Base-by-base conservation (phyloP, 139 green algal genomes). In the Asterochloris sp. region DNA sequence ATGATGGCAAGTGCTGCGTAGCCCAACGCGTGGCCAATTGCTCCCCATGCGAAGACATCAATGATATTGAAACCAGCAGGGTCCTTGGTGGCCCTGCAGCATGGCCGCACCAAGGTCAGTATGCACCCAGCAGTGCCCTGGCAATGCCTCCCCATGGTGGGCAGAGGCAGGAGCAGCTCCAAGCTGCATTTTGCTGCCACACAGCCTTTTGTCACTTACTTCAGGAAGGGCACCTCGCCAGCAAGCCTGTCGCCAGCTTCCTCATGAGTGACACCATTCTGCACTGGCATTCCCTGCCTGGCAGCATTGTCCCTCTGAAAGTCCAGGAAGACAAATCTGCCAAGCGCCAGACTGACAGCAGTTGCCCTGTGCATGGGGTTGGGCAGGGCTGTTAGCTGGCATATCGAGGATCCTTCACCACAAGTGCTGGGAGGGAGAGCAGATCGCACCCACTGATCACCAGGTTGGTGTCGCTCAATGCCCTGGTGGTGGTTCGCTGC, bases 61-160 rank as follows among this genome's bases (percentile, higher is more conserved):
- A 98, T 90, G 54, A 98, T 85, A 77, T 88, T 96, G 91, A 98
- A 98, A 69, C 92, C 94, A 66, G 88, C 91, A 28, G 94, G 94
- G 85, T 98, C 94, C 81, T 91, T 91, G 67, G 89, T 90, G 23
- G 62, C 82, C 60, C 78, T 47, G 81, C 86, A 91, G 89, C 78
- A 87, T 85, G 29, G 93, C 69, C 74, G 27, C 86, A 54, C 74
- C 26, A 63, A 78, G 13, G 19, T 66, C 27, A 60, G 16, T 13
- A 60, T 13, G 12, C 13, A 61, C n/a, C 14, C 26, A 69, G 14
- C 15, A 16, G 64, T 69, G 15, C 14, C 15, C 19, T 71, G 66
- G 21, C 17, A 26, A 26, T 10, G 8, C 17, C 19, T 71, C 21
- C 19, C 66, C 8, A 71, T 71, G 1, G 66, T 24, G 21, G 66